These are phyloP conservation scores for Monosporascus sp. DNA, from an alignment of 2,329 filamentous ascomycete genomes.

Conservation along the genomic window DNA sequence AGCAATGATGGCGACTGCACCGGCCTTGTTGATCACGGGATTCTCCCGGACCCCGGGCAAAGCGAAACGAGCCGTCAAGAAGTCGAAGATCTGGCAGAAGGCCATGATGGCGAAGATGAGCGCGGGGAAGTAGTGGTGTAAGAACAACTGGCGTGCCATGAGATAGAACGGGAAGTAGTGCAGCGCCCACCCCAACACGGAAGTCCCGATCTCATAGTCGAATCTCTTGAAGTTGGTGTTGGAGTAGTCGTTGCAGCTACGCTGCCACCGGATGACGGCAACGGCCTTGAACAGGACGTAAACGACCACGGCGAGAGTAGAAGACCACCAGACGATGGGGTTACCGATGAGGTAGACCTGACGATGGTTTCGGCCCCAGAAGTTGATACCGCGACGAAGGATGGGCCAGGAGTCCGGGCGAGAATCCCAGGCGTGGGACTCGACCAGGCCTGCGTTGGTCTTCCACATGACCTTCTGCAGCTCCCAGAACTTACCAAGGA, in stretches of 20 bases:
- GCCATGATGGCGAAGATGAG: conserved; percentile 91
- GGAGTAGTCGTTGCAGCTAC: conserved; percentile 81
- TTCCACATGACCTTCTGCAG: conserved; percentile 98
- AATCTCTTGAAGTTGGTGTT: conserved; percentile 87
- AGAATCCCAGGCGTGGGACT: conserved; percentile 97
- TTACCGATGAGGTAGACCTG: conserved; percentile 97
- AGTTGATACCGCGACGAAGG: conserved; percentile 92
- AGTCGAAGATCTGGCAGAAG: conserved; percentile 86
- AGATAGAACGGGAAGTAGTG: conserved; percentile 99
- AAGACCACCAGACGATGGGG: conserved; percentile 90
- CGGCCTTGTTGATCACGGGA: conserved; percentile 68
- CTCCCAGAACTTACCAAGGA: conserved; percentile 97
- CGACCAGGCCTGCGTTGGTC: conserved; percentile 91
- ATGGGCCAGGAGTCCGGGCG: conserved; percentile 90
- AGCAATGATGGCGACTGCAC: conserved; percentile 68
- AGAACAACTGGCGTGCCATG: conserved; percentile 96
- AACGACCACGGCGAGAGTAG: conserved; percentile 68
- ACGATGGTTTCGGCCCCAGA: conserved; percentile 91
- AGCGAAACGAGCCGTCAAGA: conserved; percentile 66
- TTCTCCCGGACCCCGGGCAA: conserved; percentile 62
- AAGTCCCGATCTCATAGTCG: conserved; percentile 91
- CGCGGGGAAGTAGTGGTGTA: conserved; percentile 97
- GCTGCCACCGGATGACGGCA: conserved; percentile 88
- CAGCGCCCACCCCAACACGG: conserved; percentile 88
- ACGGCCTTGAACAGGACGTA: conserved; percentile 84